Evolutionary conservation across 2,329 filamentous ascomycete genomes (phyloP), one percentile per base, ranked within the genome.

Genomic region (Endoconidiophora polonica): DNA sequence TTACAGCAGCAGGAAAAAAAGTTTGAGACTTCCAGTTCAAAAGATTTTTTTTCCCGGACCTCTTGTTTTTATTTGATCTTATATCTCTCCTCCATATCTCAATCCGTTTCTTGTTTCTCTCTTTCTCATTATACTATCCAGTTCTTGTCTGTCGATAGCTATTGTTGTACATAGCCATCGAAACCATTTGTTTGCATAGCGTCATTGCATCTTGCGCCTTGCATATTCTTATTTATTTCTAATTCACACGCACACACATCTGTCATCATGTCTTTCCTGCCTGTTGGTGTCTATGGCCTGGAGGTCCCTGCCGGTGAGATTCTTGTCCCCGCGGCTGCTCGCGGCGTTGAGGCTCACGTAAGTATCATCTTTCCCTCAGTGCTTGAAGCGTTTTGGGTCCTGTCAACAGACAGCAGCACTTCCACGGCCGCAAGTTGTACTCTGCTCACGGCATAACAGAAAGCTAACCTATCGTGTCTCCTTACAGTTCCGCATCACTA

Each of bases 401-500:
- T 16, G 29, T 24, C 41, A 22, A 26, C 10, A 43, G 9, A n/a
- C 40, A 9, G 5, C 18, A 33, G 37, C 43, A n/a, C 45, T 18
- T 29, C 7, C 26, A 33, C 44, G 3, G 44, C 20, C 44, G 49
- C 55, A 57, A 56, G 48, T 54, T 29, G 44, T 39, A 12, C 39
- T 33, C 23, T 14, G 20, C 20, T 33, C 33, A 16, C 26, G 14
- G 23, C 24, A 12, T 4, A 3, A 16, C n/a, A 40, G 38, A 16
- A 16, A 40, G 54, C 63, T 66, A 55, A 68, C 55, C 56, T n/a
- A 44, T 26, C 41, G 47, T 45, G 45, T 20, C 29, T 20, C 24
- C 33, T 49, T 39, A 24, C 60, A 94, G 88, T 93, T 95, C 70
- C 86, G 86, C 65, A 86, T 98, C 62, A 96, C 88, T 61, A 98